Base-by-base conservation (phyloP, 805 yeast genomes). In the Myxozyma monticola region DNA sequence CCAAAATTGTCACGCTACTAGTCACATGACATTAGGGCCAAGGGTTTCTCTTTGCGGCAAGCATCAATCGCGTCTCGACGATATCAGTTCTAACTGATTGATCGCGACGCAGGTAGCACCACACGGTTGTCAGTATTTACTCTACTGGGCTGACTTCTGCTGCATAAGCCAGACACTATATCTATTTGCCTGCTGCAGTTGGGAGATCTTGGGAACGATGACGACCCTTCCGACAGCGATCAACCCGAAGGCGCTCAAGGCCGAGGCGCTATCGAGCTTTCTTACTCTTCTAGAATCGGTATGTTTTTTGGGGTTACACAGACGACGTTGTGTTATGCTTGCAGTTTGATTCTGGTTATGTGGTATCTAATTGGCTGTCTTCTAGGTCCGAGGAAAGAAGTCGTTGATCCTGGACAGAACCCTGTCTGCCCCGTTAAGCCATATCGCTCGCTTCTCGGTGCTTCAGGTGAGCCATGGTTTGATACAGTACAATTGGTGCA, bases 361-460 rank as follows among this genome's bases (percentile, higher is more conserved):
- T n/a, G n/a, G n/a, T n/a, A n/a, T n/a, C n/a, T n/a, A n/a, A n/a
- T n/a, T n/a, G n/a, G n/a, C 4, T n/a, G n/a, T 10, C 20, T 9
- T 29, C 4, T 14, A 58, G 63, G 59, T 58, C 3, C 50, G 48
- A 20, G 66, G 58, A 14, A 64, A 61, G 36, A 66, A 69, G 57
- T 37, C 65, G 36, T 43, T 76, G 46, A 58, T 75, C 14, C 64
- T 81, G 29, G 84, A 83, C 51, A 69, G 70, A 28, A 60, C 66
- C 3, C 61, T 83, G 33, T 71, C 84, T 2, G 68, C 76, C 0
- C 61, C 76, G 10, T 65, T 84, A 48, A 79, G 84, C 61, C 70
- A 70, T 31, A 67, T 83, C 30, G 75, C 81, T 10, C 78, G 84
- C 9, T 83, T 82, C 63, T 74, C 78, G 47, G 62, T 66, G 6